phyloP scores from a whole-genome alignment of 2,329 filamentous ascomycete species.

The Neonectria coccinea region DNA sequence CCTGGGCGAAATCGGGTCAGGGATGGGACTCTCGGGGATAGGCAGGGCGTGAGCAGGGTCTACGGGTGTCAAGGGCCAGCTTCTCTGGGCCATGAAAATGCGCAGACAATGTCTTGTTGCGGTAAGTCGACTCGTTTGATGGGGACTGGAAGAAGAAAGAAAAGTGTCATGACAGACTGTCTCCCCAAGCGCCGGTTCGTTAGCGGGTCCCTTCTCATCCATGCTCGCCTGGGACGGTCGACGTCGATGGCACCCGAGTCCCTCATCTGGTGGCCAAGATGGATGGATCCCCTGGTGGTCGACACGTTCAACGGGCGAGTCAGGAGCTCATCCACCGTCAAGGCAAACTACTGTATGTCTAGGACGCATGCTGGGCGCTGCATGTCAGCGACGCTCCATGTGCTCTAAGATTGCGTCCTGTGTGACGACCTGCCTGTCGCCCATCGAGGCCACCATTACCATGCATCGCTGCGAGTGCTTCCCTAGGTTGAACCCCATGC shows the following conservation, averaged over 20 bases:
- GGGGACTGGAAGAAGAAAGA: conserved; percentile 1
- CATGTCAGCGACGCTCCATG: conserved; percentile 23
- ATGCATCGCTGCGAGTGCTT: conserved; percentile 18
- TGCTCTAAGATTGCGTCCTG: conserved; percentile 13
- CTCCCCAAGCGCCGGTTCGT: conserved; percentile 18
- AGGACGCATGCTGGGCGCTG: conserved; percentile 17
- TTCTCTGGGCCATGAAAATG: conserved; percentile 17
- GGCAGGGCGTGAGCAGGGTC: conserved; percentile 14
- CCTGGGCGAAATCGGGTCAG: conserved; percentile 32
- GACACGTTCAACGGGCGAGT: conserved; percentile 19
- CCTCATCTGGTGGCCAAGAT: not conserved
- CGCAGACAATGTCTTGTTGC: conserved; percentile 13
- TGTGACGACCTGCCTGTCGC: conserved; percentile 15
- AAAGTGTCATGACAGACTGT: conserved; percentile 8
- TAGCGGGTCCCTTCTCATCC: conserved; percentile 7
- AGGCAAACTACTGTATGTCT: conserved; percentile 30
- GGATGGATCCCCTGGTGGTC: conserved; percentile 3
- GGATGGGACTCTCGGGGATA: conserved; percentile 41
- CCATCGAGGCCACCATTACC: conserved; percentile 10
- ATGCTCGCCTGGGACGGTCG: conserved; percentile 1
- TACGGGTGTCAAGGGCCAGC: conserved; percentile 4
- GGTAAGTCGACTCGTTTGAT: conserved; percentile 10
- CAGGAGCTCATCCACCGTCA: conserved; percentile 17
- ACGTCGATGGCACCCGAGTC: conserved; percentile 9
- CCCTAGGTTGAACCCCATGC: conserved; percentile 10